Conservation (phyloP, 1,139 yeast species). For the Debaryomyces subglobosus region DNA sequence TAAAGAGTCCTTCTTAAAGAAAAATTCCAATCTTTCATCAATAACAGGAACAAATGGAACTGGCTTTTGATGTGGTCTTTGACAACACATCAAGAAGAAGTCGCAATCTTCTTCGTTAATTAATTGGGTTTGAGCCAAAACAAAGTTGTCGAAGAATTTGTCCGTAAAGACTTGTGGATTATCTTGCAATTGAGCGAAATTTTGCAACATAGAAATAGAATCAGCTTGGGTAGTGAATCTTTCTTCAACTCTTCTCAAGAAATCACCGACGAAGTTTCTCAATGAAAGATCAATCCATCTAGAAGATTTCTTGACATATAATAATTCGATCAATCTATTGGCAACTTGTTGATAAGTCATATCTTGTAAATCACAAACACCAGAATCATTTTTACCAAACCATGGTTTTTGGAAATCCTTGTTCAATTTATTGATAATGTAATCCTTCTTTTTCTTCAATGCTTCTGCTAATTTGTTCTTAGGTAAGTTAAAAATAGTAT, state of each 20-base stretch:
- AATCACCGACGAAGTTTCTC: slow-evolving; percentile 85
- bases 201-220: slow-evolving; percentile 70
- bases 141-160: slow-evolving; percentile 65
- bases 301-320: slow-evolving; percentile 77
- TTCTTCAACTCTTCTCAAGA: slow-evolving; percentile 93
- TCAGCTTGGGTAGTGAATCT: slow-evolving; percentile 71
- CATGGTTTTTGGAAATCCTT: slow-evolving; percentile 97
- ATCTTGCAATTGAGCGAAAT: slow-evolving; percentile 63
- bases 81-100: slow-evolving; percentile 82
- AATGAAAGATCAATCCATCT: slow-evolving; percentile 90
- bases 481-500: slow-evolving; percentile 87
- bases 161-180: slow-evolving; percentile 64
- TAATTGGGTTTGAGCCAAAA: slow-evolving; percentile 76
- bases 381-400: slow-evolving; percentile 80
- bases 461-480: slow-evolving; percentile 86
- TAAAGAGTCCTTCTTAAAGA: slow-evolving; percentile 96
- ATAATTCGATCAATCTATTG: slow-evolving; percentile 81
- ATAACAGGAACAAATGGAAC: slow-evolving; percentile 96
- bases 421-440: slow-evolving; percentile 81
- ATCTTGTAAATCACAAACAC: slow-evolving; percentile 89
- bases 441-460: slow-evolving; percentile 78
- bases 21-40: slow-evolving; percentile 91
- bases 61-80: slow-evolving; percentile 89
- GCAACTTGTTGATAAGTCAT: slow-evolving; percentile 96
- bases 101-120: slow-evolving; percentile 96